Percentiles rank a stretch among this genome's conserved stretches.
Conservation (phyloP, 1,284 basidiomycete species). For the Sutorius eximius region DNA sequence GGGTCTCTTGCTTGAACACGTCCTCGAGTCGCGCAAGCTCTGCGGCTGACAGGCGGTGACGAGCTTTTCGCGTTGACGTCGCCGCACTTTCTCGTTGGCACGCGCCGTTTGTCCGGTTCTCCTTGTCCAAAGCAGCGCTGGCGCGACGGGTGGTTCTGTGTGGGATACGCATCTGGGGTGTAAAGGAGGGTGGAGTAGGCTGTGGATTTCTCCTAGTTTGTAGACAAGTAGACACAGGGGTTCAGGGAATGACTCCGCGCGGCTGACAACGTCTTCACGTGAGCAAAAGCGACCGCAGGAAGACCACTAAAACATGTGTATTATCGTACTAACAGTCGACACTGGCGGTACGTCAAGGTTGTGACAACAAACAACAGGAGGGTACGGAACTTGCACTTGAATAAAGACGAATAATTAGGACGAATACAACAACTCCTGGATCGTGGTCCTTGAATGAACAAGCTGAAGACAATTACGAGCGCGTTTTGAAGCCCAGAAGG, state of each 20-base stretch:
- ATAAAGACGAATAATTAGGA: conserved; percentile 35
- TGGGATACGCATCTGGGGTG: conserved; percentile 16
- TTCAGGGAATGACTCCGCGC: not conserved
- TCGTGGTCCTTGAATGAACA: not conserved
- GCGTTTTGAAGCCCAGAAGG: conserved; percentile 41
- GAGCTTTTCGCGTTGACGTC: conserved; percentile 30
- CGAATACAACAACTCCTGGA: conserved; percentile 14
- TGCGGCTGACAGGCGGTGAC: conserved; percentile 40
- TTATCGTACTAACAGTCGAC: not conserved
- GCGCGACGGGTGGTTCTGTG: conserved; percentile 27
- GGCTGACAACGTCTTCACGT: conserved; percentile 26
- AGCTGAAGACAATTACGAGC: conserved; percentile 6
- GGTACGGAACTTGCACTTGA: conserved; percentile 3
- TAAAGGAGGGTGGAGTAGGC: conserved; percentile 23
- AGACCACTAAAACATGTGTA: not conserved
- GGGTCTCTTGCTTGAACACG: conserved; percentile 39
- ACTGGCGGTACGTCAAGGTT: conserved; percentile 2
- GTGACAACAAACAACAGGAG: conserved; percentile 17
- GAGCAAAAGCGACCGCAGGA: conserved; percentile 1
- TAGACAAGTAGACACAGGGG: conserved; percentile 1
- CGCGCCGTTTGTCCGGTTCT: conserved; percentile 10
- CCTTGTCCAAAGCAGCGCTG: conserved; percentile 12
- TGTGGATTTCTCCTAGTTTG: conserved; percentile 14
- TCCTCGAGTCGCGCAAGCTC: conserved; percentile 43
- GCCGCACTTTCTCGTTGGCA: not conserved